phyloP scores from a whole-genome alignment of 2,329 filamentous ascomycete genomes.

The Cladosporium austrohemisphaericum region DNA sequence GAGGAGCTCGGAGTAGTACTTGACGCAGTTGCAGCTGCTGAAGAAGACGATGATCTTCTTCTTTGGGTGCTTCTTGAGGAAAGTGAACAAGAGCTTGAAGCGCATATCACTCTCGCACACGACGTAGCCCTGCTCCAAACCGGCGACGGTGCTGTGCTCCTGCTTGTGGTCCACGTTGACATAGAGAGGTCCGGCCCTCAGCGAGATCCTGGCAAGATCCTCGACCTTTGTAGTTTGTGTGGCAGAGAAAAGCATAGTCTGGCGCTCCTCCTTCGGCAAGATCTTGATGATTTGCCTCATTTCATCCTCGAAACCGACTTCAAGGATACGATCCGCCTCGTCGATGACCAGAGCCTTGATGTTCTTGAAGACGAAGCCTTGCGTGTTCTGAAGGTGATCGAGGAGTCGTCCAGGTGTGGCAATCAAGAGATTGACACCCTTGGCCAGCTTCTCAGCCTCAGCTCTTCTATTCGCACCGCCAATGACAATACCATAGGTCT shows the following conservation, averaged over 20 bases:
- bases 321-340: conserved; percentile 92
- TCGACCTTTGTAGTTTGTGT: conserved; percentile 99
- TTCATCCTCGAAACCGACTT: conserved; percentile 98
- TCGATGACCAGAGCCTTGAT: conserved; percentile 89
- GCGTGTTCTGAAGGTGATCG: conserved; percentile 91
- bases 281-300: conserved; percentile 97
- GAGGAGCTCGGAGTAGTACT: conserved; percentile 90
- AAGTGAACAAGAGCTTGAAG: conserved; percentile 89
- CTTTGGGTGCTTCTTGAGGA: conserved; percentile 85
- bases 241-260: conserved; percentile 98
- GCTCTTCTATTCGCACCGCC: conserved; percentile 87
- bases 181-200: conserved; percentile 85
- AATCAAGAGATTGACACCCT: conserved; percentile 92
- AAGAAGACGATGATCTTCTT: conserved; percentile 99
- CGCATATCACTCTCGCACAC: conserved; percentile 90
- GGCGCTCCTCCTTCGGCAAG: conserved; percentile 76
- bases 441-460: conserved; percentile 88
- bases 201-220: conserved; percentile 88
- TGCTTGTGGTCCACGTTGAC: conserved; percentile 94
- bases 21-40: conserved; percentile 75
- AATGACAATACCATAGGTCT: conserved; percentile 92
- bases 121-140: conserved; percentile 93
- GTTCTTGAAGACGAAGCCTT: conserved; percentile 87
- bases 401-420: conserved; percentile 89
- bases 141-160: conserved; percentile 86